A percentile compares a stretch with the other conserved stretches of the same genome.
Conservation (phyloP, 75 land plant genomes). For the Picea glauca region DNA sequence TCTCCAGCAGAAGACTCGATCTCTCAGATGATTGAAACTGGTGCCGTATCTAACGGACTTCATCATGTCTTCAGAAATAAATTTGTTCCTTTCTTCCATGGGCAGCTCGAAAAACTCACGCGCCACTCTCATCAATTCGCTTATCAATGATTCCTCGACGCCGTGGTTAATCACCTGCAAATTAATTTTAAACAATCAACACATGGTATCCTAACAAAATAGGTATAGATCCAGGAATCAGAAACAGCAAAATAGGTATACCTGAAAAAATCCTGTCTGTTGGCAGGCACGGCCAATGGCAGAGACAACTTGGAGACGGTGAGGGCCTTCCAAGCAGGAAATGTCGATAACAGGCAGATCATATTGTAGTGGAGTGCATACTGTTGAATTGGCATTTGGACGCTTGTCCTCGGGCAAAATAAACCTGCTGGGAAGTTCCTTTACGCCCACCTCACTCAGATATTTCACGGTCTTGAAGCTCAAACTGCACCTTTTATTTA, state of each 20-base stretch:
- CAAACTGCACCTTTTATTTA: no score
- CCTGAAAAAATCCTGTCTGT: constrained; percentile 66
- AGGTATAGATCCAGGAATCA: not conserved
- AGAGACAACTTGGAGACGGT: constrained; percentile 20
- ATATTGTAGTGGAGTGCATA: not conserved
- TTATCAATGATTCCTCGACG: constrained; percentile 32
- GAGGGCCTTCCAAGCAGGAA: constrained; percentile 27
- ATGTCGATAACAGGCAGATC: constrained; percentile 53
- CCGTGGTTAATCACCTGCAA: constrained; percentile 73
- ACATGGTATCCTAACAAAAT: not conserved
- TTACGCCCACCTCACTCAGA: not conserved
- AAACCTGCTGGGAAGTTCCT: not conserved
- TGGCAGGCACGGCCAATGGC: constrained; percentile 45
- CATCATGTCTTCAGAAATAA: constrained; percentile 30
- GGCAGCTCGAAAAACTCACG: constrained; percentile 46
- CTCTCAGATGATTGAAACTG: constrained; percentile 39
- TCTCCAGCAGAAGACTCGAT: constrained; percentile 66
- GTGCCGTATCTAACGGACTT: constrained; percentile 57
- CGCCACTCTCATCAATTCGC: constrained; percentile 28
- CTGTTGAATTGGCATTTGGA: not conserved
- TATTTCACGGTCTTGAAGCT: not conserved
- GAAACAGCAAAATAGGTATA: not conserved
- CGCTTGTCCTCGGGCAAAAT: constrained; percentile 14
- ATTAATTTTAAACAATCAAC: not conserved
- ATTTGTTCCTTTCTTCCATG: constrained; percentile 51